Base-by-base conservation (phyloP, 768 basidiomycete genomes). In the Leccinum variicolor region DNA sequence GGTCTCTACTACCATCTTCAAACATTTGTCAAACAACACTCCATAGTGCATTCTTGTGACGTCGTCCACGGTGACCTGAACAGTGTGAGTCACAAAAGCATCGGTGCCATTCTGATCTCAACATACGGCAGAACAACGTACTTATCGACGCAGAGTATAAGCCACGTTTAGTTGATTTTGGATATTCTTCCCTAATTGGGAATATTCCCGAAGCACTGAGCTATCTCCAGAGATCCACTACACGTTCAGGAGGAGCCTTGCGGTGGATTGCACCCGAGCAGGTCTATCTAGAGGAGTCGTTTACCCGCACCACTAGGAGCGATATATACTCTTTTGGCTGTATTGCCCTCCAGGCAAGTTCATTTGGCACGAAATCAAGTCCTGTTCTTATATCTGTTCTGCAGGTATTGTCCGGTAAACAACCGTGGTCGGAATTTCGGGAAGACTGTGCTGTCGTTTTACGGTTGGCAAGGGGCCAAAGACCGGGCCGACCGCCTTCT, bases 11-110 rank as follows among this genome's bases (percentile, higher is more conserved):
- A 8, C 21, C 11, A 2, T 23, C 21, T 10, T 49, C 6, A 7
- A 45, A 21, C 0, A 5, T 0, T 3, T 21, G 41, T 11, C 19
- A 21, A 21, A 11, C 1, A 43, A 43, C 4, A n/a, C 11, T 7
- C 43, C 9, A 6, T 26, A 25, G 52, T 57, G 29, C 52, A 57
- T 26, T 31, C 51, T 31, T n/a, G 5, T 21, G 19, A 25, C 0
- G 19, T 56, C 11, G 25, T 53, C 6, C 51, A 53, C 8, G 51
- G 56, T 6, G 46, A 57, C 11, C 25, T 57, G 25, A 57, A 53
- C 28, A 9, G 23, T 9, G 29, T 31, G 21, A 50, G 21, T 17
- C 11, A 19, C 41, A 6, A 25, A 15, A 34, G 34, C 5, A 34
- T 34, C 2, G 2, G 6, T 7, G 34, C 25, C 3, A 25, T n/a